A percentile compares a stretch with the other conserved stretches of the same genome.
phyloP scores from a whole-genome alignment of 352 stramenopile genomes.

The Globisporangium irregulare region DNA sequence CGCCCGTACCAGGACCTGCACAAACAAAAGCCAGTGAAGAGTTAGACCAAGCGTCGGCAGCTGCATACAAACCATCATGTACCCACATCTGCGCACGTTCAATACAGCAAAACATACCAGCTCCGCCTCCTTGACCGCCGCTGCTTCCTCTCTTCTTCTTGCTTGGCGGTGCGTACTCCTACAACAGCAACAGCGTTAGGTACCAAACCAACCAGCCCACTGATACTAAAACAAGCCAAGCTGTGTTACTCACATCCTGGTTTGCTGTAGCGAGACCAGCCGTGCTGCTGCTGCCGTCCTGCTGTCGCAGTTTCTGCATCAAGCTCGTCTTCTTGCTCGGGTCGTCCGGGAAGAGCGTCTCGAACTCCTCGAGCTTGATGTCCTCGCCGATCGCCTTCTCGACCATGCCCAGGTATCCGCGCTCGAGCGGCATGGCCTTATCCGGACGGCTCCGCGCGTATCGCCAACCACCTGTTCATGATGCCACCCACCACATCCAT shows the following conservation, averaged over 20 bases:
- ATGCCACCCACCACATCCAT: not conserved
- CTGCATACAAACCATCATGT: not conserved
- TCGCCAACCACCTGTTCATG: constrained; percentile 57
- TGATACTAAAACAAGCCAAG: not conserved
- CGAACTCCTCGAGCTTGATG: constrained; percentile 80
- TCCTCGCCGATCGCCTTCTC: constrained; percentile 76
- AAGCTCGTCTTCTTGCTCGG: constrained; percentile 46
- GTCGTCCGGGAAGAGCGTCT: constrained; percentile 73
- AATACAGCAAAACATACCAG: constrained; percentile 6
- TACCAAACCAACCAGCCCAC: not conserved
- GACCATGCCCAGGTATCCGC: constrained; percentile 47
- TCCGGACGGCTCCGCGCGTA: constrained; percentile 69
- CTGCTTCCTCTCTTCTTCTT: constrained; percentile 66
- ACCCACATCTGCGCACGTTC: not conserved
- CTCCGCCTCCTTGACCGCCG: constrained; percentile 13
- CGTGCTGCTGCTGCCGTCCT: constrained; percentile 20
- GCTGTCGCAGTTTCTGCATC: constrained; percentile 31
- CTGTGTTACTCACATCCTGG: constrained; percentile 33
- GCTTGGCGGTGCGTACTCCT: constrained; percentile 51
- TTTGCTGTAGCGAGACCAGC: not conserved
- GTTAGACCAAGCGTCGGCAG: not conserved
- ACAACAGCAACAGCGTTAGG: not conserved
- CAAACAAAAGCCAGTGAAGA: not conserved
- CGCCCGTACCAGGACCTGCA: constrained; percentile 57
- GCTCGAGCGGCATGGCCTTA: constrained; percentile 63